Percentiles rank a stretch among this genome's conserved stretches.
Evolutionary conservation across 2,329 filamentous ascomycete species (phyloP).

Genomic region (Neoscytalidium dimidiatum): DNA sequence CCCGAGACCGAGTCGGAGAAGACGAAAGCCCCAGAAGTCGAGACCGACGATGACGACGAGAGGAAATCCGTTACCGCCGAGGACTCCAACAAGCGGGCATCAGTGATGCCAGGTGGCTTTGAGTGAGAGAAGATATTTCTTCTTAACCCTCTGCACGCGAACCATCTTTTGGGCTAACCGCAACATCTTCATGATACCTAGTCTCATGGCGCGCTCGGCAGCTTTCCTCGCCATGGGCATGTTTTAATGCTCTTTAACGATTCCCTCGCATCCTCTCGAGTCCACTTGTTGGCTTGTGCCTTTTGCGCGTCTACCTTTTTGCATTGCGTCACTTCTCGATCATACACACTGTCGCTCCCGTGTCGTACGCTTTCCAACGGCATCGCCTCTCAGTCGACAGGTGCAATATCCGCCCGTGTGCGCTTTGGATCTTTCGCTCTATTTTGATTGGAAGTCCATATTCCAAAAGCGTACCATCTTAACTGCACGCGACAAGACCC

Average conservation of each 20-base stretch:
- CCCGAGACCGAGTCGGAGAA: conserved; percentile 12
- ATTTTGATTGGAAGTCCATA: too few relatives aligned
- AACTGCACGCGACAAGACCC: neutral
- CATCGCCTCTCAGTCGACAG: neutral
- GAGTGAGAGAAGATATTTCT: conserved; percentile 20
- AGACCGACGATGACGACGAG: conserved; percentile 6
- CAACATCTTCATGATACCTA: neutral
- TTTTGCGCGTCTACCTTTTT: neutral
- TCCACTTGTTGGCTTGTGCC: neutral
- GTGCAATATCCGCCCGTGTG: too few relatives aligned
- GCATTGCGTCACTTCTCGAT: neutral
- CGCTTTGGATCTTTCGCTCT: too few relatives aligned
- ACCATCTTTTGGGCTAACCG: conserved; percentile 12
- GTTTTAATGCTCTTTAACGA: conserved; percentile 13
- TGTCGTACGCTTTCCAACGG: neutral
- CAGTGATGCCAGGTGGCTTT: conserved; percentile 19
- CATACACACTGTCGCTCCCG: neutral
- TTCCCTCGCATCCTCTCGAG: neutral
- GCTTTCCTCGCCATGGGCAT: conserved; percentile 17
- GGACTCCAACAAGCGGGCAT: neutral
- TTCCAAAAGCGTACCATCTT: neutral
- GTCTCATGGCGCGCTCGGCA: conserved; percentile 14
- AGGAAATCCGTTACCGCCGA: neutral
- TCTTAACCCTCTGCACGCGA: conserved; percentile 9
- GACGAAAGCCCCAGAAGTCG: neutral